Percentiles rank a stretch among this genome's conserved stretches.
Conservation (phyloP, 495 filamentous ascomycete genomes). For the Beverwykella pulmonaria region DNA sequence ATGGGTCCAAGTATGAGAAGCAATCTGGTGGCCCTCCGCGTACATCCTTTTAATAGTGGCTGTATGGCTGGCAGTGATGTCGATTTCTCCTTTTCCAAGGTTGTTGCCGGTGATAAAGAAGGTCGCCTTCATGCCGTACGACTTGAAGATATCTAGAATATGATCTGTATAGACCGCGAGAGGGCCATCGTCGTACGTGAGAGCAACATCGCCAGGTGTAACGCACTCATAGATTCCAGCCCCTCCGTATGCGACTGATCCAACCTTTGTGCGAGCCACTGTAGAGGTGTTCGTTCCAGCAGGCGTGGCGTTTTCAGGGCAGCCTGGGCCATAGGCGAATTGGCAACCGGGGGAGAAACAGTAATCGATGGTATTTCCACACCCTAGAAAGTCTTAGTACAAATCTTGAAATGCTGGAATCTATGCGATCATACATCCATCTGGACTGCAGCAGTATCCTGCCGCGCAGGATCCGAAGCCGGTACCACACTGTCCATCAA, state of each 20-base stretch:
- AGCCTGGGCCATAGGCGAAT: conserved; percentile 35
- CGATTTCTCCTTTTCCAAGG: conserved; percentile 70
- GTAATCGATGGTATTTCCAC: conserved; percentile 29
- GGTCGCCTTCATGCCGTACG: conserved; percentile 69
- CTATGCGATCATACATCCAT: conserved; percentile 14
- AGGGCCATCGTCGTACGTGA: conserved; percentile 82
- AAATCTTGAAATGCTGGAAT: background rate
- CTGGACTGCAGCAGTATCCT: conserved; percentile 34
- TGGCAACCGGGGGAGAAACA: conserved; percentile 33
- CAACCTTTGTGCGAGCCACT: conserved; percentile 30
- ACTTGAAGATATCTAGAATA: conserved; percentile 68
- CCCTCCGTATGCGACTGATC: conserved; percentile 32
- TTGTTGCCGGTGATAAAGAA: conserved; percentile 82
- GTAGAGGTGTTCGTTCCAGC: conserved; percentile 35
- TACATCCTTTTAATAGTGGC: conserved; percentile 69
- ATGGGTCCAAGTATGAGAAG: conserved; percentile 85
- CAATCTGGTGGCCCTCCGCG: conserved; percentile 76
- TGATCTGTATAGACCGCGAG: conserved; percentile 64
- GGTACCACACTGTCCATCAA: conserved; percentile 33
- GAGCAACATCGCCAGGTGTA: conserved; percentile 62
- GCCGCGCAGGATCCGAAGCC: conserved; percentile 28
- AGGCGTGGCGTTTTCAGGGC: conserved; percentile 33
- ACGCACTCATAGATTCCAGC: conserved; percentile 67
- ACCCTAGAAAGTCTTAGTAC: conserved; percentile 20
- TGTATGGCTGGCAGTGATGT: conserved; percentile 60